phyloP scores from a whole-genome alignment of 305 asterid genomes.

The Rubia tinctorum region DNA sequence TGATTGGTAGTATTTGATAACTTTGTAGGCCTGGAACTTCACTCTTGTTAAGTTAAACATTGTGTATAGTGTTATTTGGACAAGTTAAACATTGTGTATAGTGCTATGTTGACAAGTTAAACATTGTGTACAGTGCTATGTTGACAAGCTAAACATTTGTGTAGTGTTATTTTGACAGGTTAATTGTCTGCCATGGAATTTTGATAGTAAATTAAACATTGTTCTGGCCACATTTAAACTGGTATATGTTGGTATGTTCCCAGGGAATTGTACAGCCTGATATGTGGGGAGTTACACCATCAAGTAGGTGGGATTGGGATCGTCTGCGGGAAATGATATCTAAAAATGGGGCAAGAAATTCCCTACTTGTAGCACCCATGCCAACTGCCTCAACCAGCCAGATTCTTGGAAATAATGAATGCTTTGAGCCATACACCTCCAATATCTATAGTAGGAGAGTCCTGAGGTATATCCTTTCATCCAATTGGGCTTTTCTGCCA shows the following conservation, averaged over 20 bases:
- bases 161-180: too few species aligned
- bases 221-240: not conserved
- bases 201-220: not conserved
- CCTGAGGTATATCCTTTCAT: slow-evolving; percentile 46
- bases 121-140: too few species aligned
- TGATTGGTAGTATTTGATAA: not conserved
- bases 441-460: slow-evolving; percentile 90
- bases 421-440: slow-evolving; percentile 97
- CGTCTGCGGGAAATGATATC: slow-evolving; percentile 62
- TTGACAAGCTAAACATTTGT: too few species aligned
- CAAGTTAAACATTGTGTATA: not conserved
- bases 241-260: not conserved
- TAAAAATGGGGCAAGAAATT: slow-evolving; percentile 72
- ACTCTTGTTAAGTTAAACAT: not conserved
- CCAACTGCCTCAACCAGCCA: slow-evolving; percentile 99
- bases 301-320: slow-evolving; percentile 89
- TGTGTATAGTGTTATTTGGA: not conserved
- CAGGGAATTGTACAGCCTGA: slow-evolving; percentile 95
- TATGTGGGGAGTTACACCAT: slow-evolving; percentile 92
- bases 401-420: slow-evolving; percentile 96
- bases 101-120: not conserved
- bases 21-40: not conserved
- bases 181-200: too few species aligned
- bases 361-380: slow-evolving; percentile 94
- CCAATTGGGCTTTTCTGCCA: not conserved